Evolutionary conservation across 2,329 filamentous ascomycete genomes (phyloP), one percentile per base, ranked within the genome.

Genomic region (Scortechinia acanthostroma): DNA sequence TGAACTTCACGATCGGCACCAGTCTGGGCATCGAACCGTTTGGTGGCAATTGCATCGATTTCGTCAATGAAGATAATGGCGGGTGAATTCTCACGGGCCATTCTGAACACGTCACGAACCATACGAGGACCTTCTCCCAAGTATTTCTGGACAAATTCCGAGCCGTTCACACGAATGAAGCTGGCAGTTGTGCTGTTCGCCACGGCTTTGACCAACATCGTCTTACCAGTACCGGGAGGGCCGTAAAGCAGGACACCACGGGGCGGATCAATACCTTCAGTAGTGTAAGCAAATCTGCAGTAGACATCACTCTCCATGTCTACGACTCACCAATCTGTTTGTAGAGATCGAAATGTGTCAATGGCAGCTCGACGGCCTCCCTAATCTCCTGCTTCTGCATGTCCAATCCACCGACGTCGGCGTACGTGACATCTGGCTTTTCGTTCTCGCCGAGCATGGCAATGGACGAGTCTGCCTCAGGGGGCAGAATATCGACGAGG

Each of bases 341-440:
- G 77, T 98, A 98, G 30, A 97, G 84, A 65, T 97, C 91, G 64
- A 97, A 97, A 66, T 97, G 93, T 50, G 91, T 96, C 57, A 98
- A 75, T 23, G 93, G 93, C 52, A 98, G 75, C 73, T 98, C 93
- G 45, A 98, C 93, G 10, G 93, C 93, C 70, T 98, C 93, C 53
- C 93, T 80, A 52, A 98, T 98, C 68, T 98, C 93, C 70, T 98
- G 93, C 74, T 98, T 98, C 71, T 98, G 93, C 93, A 98, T 98
- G 59, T 98, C 93, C 53, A 97, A 70, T 43, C 93, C 93, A 73
- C 93, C 93, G 50, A 98, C 93, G 65, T 98, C 93, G 50, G 91
- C 91, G 58, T 98, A 98, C 35, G 91, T 95, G 48, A 98, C 88
- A 65, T 98, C 93, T 23, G 93, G 93, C 76, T 98, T 98, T 77